Percentiles rank a stretch among this genome's conserved stretches.
Conservation (phyloP, 169 alveolate species). For the Babesia microti region DNA sequence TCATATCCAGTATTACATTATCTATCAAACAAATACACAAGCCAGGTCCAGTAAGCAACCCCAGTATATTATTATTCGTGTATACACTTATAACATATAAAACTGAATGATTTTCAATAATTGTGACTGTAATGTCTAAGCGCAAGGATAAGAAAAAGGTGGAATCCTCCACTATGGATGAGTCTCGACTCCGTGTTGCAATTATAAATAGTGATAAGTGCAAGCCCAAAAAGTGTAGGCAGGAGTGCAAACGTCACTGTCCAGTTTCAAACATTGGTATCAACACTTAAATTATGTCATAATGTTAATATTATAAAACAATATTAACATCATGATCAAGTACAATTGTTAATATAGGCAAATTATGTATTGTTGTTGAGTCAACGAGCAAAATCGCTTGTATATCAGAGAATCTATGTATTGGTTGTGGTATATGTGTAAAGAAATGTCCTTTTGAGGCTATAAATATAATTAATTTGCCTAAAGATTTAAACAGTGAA, state of each 20-base stretch:
- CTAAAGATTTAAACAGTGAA: constrained; percentile 86
- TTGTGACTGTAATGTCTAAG: constrained; percentile 17
- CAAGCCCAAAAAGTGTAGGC: constrained; percentile 94
- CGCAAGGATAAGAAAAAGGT: constrained; percentile 41
- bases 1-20: too few species aligned
- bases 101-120: neutral
- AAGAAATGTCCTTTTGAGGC: constrained; percentile 99
- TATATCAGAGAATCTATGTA: constrained; percentile 94
- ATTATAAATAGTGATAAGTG: constrained; percentile 94
- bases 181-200: constrained; percentile 90
- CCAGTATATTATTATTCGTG: too few species aligned
- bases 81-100: too few species aligned
- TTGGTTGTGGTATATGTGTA: constrained; percentile 99
- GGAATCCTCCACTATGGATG: constrained; percentile 61
- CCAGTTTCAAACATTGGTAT: constrained; percentile 54
- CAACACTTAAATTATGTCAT: neutral
- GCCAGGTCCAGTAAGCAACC: too few species aligned
- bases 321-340: constrained; percentile 18
- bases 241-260: constrained; percentile 86
- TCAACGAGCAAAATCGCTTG: constrained; percentile 83
- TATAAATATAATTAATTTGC: constrained; percentile 93
- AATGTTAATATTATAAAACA: neutral
- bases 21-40: too few species aligned
- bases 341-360: constrained; percentile 89
- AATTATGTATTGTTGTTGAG: constrained; percentile 94